Evolutionary conservation across 2,329 filamentous ascomycete genomes (phyloP).

Genomic region (Bipolaris oryzae): DNA sequence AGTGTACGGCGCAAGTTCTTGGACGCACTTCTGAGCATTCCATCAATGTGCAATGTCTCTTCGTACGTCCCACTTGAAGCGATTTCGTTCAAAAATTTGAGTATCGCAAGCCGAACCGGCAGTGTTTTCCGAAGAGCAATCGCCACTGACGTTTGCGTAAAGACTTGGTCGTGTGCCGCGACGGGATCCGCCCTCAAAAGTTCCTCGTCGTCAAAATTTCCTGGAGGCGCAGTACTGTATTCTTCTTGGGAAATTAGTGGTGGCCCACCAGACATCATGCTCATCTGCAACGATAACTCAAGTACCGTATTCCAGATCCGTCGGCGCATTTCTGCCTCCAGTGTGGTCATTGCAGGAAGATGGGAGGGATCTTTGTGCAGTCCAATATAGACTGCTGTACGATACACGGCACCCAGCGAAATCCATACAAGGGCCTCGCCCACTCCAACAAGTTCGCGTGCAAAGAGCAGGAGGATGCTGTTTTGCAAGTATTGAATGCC

Average conservation of each 20-base stretch:
- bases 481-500: slow-evolving; percentile 59
- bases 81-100: slow-evolving; percentile 39
- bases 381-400: slow-evolving; percentile 50
- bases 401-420: slow-evolving; percentile 46
- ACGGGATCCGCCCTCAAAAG: slow-evolving; percentile 35
- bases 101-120: slow-evolving; percentile 46
- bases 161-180: slow-evolving; percentile 32
- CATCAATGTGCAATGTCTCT: slow-evolving; percentile 36
- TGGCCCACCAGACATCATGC: slow-evolving; percentile 45
- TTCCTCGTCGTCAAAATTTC: slow-evolving; percentile 52
- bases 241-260: slow-evolving; percentile 45
- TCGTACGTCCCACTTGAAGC: slow-evolving; percentile 32
- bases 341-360: slow-evolving; percentile 32
- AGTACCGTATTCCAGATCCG: slow-evolving; percentile 45
- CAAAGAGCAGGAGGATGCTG: slow-evolving; percentile 47
- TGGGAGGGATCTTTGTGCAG: slow-evolving; percentile 49
- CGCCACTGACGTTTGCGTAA: slow-evolving; percentile 46
- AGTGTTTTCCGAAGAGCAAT: slow-evolving; percentile 48
- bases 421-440: slow-evolving; percentile 48
- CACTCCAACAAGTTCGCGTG: slow-evolving; percentile 45
- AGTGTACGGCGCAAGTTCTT: slow-evolving; percentile 29
- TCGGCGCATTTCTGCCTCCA: slow-evolving; percentile 39
- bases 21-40: slow-evolving; percentile 24
- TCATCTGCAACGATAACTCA: slow-evolving; percentile 48
- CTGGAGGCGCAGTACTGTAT: slow-evolving; percentile 47